Evolutionary conservation across 2,329 filamentous ascomycete genomes (phyloP).

Genomic region (Beauveria varroae): DNA sequence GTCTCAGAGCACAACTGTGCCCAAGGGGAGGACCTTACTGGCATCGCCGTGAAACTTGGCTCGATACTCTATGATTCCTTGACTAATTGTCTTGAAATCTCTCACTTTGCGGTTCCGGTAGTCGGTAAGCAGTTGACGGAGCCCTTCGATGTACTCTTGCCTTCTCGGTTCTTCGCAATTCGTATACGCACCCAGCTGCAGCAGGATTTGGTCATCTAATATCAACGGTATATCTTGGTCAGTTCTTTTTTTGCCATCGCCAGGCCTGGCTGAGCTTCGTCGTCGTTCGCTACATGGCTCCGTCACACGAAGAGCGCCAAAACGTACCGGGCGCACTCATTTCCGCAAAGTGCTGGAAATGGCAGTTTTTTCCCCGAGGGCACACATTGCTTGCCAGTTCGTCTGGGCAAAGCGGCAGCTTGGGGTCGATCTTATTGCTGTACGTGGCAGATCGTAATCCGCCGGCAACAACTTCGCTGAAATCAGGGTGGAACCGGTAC

Average conservation of each 20-base stretch:
- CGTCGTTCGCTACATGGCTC: background rate
- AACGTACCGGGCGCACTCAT: slow-evolving; percentile 33
- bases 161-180: slow-evolving; percentile 55
- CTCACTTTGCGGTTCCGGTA: slow-evolving; percentile 52
- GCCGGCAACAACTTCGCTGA: slow-evolving; percentile 57
- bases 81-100: slow-evolving; percentile 60
- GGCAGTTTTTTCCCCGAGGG: slow-evolving; percentile 61
- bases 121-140: slow-evolving; percentile 52
- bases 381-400: slow-evolving; percentile 66
- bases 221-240: slow-evolving; percentile 31
- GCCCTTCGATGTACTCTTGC: slow-evolving; percentile 53
- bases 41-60: slow-evolving; percentile 56
- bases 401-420: slow-evolving; percentile 66
- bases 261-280: slow-evolving; percentile 4
- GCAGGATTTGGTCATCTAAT: slow-evolving; percentile 65
- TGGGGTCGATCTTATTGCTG: slow-evolving; percentile 79
- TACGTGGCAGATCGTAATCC: slow-evolving; percentile 88
- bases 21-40: slow-evolving; percentile 54
- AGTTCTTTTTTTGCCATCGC: slow-evolving; percentile 38
- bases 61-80: slow-evolving; percentile 60
- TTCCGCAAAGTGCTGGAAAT: slow-evolving; percentile 65
- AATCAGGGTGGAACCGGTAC: slow-evolving; percentile 83
- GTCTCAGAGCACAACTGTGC: slow-evolving; percentile 34
- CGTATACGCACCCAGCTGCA: slow-evolving; percentile 61
- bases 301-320: slow-evolving; percentile 19